A percentile compares a stretch with the other conserved stretches of the same genome.
These are phyloP conservation scores for Melaleuca alternifolia DNA, from an alignment of 345 rosid genomes.

Conservation along the genomic window DNA sequence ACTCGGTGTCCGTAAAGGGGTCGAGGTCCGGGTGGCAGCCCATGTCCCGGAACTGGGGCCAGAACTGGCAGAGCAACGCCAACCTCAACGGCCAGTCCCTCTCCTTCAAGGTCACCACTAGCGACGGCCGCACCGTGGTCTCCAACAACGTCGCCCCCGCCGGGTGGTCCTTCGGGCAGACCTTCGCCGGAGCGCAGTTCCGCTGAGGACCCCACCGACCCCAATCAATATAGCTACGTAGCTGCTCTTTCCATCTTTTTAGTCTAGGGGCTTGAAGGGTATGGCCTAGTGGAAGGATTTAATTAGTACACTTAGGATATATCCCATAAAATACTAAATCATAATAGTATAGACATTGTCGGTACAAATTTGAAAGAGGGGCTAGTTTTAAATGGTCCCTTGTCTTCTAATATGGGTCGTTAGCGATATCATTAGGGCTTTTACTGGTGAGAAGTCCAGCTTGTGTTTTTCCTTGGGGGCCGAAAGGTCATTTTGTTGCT, in stretches of 20 bases:
- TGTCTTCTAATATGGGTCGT: neutral
- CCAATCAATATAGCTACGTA: neutral
- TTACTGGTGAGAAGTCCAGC: neutral
- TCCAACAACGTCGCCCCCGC: conserved; percentile 56
- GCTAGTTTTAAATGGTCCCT: conserved; percentile 30
- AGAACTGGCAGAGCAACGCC: conserved; percentile 73
- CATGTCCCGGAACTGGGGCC: conserved; percentile 85
- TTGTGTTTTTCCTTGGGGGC: neutral
- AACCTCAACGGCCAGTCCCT: conserved; percentile 63
- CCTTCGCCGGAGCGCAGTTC: conserved; percentile 50
- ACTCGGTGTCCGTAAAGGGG: conserved; percentile 48
- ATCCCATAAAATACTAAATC: neutral
- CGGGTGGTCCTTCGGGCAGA: conserved; percentile 78
- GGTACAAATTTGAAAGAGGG: neutral
- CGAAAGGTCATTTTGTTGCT: neutral
- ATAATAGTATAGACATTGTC: neutral
- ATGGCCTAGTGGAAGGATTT: neutral
- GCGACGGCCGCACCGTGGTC: conserved; percentile 49
- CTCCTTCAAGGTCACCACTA: conserved; percentile 66
- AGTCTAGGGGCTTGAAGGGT: neutral
- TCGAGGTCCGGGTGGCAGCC: conserved; percentile 68
- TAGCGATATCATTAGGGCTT: neutral
- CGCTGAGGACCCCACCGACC: conserved; percentile 6
- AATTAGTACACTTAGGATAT: neutral
- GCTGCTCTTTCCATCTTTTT: neutral